Evolutionary conservation across 805 yeast species (phyloP).

Genomic region (Starmerella etchellsii): DNA sequence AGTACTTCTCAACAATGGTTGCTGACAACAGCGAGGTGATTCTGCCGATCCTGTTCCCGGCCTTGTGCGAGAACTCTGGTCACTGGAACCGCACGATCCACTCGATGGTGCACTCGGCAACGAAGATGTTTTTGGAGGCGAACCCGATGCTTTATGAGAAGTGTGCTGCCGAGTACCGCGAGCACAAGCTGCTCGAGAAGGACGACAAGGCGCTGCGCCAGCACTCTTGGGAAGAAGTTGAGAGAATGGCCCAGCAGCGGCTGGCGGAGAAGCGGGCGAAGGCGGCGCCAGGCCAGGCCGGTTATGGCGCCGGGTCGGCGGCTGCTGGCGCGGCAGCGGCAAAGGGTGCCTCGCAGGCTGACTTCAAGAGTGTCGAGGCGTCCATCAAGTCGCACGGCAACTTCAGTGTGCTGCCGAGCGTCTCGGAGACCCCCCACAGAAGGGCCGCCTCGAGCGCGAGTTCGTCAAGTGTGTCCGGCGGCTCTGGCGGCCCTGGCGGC

Average conservation of each 20-base stretch:
- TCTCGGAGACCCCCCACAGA: too few species aligned
- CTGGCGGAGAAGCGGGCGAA: not conserved
- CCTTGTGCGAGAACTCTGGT: constrained; percentile 66
- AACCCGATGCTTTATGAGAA: constrained; percentile 85
- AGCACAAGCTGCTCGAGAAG: constrained; percentile 51
- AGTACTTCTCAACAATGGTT: constrained; percentile 76
- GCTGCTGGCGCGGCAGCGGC: too few species aligned
- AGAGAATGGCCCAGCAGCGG: constrained; percentile 24
- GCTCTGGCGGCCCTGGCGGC: too few species aligned
- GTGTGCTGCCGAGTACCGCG: constrained; percentile 77
- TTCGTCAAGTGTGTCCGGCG: too few species aligned
- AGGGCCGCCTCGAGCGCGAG: too few species aligned
- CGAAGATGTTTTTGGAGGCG: constrained; percentile 83
- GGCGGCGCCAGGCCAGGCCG: too few species aligned
- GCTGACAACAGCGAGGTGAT: constrained; percentile 83
- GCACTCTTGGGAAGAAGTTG: constrained; percentile 33
- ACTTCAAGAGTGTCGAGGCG: too few species aligned
- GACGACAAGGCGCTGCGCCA: constrained; percentile 47
- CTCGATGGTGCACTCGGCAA: constrained; percentile 77
- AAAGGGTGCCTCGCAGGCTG: too few species aligned
- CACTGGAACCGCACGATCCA: constrained; percentile 95
- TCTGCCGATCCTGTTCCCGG: constrained; percentile 80
- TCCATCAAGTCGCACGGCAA: too few species aligned
- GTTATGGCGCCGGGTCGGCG: too few species aligned
- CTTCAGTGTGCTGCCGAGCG: too few species aligned